Conservation (phyloP, 768 basidiomycete species). For the Pleurotus eryngii region DNA sequence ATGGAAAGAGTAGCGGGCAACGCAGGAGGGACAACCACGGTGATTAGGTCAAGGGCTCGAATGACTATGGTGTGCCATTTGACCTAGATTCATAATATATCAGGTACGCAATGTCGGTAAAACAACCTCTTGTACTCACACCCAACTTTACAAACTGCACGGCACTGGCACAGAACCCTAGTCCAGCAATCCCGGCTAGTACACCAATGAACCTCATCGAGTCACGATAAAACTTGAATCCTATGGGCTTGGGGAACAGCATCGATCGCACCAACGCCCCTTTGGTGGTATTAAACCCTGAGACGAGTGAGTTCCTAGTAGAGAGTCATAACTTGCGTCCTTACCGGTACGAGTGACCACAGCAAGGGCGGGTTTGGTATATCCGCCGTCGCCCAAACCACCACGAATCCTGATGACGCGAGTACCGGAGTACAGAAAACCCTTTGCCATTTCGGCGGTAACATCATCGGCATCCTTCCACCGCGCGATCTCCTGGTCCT, state of each 20-base stretch:
- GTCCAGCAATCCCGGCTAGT: slow-evolving; percentile 82
- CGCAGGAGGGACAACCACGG: slow-evolving; percentile 96
- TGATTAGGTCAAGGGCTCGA: slow-evolving; percentile 92
- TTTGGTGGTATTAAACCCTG: slow-evolving; percentile 95
- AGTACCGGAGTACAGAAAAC: slow-evolving; percentile 89
- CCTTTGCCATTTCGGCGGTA: slow-evolving; percentile 71
- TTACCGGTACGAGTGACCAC: slow-evolving; percentile 84
- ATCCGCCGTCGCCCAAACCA: slow-evolving; percentile 47
- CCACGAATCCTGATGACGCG: slow-evolving; percentile 84
- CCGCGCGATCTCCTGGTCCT: slow-evolving; percentile 67
- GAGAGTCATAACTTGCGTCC: slow-evolving; percentile 8
- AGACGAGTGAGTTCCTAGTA: neutral
- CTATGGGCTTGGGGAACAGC: slow-evolving; percentile 97
- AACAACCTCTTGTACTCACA: slow-evolving; percentile 40
- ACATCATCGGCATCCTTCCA: slow-evolving; percentile 70
- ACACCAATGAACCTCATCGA: slow-evolving; percentile 90
- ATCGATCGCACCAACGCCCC: slow-evolving; percentile 94
- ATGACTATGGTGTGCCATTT: slow-evolving; percentile 87
- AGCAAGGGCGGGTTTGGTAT: slow-evolving; percentile 65
- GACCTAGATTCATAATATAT: slow-evolving; percentile 44
- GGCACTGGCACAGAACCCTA: slow-evolving; percentile 91
- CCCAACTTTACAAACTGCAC: slow-evolving; percentile 90
- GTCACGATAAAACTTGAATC: slow-evolving; percentile 97
- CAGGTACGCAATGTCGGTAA: neutral
- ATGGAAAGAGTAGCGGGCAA: slow-evolving; percentile 96